Percentiles rank a stretch among this genome's conserved stretches.
phyloP scores from a whole-genome alignment of 495 filamentous ascomycete species.

The Terfezia claveryi region DNA sequence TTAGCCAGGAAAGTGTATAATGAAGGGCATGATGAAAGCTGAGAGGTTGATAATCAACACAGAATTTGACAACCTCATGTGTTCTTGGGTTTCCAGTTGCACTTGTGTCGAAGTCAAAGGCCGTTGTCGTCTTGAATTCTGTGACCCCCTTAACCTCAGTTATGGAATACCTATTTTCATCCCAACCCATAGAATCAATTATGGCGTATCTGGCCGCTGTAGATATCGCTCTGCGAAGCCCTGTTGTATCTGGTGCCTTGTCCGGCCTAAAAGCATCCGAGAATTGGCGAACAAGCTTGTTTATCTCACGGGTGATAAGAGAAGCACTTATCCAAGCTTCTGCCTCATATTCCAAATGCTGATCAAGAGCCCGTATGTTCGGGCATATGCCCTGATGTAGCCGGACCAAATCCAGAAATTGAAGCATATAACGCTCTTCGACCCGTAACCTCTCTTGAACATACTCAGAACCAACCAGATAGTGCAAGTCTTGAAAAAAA shows the following conservation, averaged over 20 bases:
- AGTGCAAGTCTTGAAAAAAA: conserved; percentile 83
- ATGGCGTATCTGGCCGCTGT: conserved; percentile 56
- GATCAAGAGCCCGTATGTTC: conserved; percentile 71
- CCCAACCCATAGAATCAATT: conserved; percentile 67
- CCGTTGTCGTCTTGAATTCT: conserved; percentile 50
- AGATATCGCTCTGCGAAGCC: conserved; percentile 51
- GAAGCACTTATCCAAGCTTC: conserved; percentile 95
- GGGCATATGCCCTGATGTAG: conserved; percentile 92
- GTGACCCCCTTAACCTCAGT: conserved; percentile 72
- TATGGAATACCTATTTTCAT: conserved; percentile 59
- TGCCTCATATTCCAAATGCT: conserved; percentile 95
- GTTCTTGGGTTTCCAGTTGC: conserved; percentile 19
- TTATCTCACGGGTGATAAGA: conserved; percentile 84
- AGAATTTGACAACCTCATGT: conserved; percentile 59
- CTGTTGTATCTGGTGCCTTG: conserved; percentile 31
- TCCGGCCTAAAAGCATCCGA: conserved; percentile 59
- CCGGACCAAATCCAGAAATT: conserved; percentile 89
- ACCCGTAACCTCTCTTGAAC: conserved; percentile 62
- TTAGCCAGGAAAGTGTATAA: conserved; percentile 91
- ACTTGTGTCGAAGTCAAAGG: conserved; percentile 57
- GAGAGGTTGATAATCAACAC: conserved; percentile 69
- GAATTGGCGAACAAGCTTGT: conserved; percentile 69
- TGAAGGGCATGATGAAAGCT: conserved; percentile 97
- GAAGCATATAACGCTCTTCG: conserved; percentile 68
- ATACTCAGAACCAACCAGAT: conserved; percentile 66